phyloP scores from a whole-genome alignment of 106 monocot species.

The Dendrobium nobile region DNA sequence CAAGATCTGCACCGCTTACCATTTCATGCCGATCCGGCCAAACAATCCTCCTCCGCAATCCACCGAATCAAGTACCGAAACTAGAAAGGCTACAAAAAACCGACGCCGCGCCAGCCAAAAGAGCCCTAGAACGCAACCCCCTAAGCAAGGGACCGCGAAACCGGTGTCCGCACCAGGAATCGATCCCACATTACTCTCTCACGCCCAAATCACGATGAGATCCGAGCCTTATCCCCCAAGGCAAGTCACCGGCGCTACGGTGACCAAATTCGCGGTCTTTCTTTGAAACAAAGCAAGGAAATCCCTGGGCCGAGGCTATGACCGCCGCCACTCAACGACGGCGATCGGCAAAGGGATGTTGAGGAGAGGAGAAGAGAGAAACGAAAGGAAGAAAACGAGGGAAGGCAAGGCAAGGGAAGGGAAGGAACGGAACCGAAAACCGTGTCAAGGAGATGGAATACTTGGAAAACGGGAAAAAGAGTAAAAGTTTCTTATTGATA shows the following conservation, averaged over 20 bases:
- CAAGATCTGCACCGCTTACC: slow-evolving; percentile 4
- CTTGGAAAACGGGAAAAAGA: slow-evolving; percentile 10
- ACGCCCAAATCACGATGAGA: not conserved
- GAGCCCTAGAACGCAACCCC: not conserved
- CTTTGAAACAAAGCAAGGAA: not conserved
- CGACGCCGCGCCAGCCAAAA: not conserved
- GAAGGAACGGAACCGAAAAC: slow-evolving; percentile 4
- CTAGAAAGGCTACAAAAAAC: not conserved
- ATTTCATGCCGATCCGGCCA: slow-evolving; percentile 4
- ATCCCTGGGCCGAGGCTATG: not conserved
- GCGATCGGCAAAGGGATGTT: not conserved
- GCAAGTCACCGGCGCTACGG: not conserved
- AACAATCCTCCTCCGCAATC: not conserved
- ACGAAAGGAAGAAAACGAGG: not conserved
- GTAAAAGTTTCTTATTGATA: not conserved
- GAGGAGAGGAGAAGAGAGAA: not conserved
- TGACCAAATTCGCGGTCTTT: not conserved
- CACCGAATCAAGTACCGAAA: not conserved
- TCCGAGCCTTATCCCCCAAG: slow-evolving; percentile 9
- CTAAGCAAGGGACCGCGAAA: not conserved
- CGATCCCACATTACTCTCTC: slow-evolving; percentile 9
- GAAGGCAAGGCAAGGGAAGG: not conserved
- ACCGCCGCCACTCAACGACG: not conserved
- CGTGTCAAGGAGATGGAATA: not conserved
- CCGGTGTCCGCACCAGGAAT: not conserved